A percentile compares a stretch with the other conserved stretches of the same genome.
Evolutionary conservation across 306 rosid genomes (phyloP).

Genomic region (Trichosanthes cucumerina): DNA sequence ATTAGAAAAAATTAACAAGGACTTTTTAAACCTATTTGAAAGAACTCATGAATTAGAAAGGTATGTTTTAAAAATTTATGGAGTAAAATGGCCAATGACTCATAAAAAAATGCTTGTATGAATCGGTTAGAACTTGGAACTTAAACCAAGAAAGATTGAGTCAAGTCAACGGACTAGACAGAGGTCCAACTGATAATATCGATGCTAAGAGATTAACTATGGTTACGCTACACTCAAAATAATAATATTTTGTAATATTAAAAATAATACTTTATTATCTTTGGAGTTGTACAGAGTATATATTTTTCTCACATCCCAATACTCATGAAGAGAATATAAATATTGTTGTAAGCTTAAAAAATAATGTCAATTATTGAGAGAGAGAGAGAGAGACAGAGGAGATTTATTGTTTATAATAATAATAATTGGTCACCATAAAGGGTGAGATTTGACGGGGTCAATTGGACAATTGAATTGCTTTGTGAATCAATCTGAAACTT

Average conservation of each 20-base stretch:
- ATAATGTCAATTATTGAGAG: background rate
- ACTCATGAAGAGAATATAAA: background rate
- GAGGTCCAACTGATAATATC: background rate
- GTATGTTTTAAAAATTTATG: no score
- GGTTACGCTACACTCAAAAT: background rate
- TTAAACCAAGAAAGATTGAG: background rate
- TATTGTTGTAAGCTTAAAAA: background rate
- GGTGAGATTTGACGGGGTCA: background rate
- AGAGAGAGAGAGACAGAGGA: background rate
- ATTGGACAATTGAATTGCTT: background rate
- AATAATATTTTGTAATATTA: background rate
- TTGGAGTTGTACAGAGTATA: background rate
- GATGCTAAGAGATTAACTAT: background rate
- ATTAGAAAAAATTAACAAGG: no score
- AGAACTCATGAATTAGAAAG: no score
- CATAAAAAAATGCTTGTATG: no score
- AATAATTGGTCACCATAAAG: background rate
- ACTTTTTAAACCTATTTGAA: no score
- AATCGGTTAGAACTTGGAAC: no score
- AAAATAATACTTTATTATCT: background rate
- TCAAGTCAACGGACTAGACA: background rate
- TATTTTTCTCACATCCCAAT: slow-evolving; percentile 1
- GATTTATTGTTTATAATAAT: background rate
- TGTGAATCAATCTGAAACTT: background rate
- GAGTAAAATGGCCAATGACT: no score